Percentiles rank a stretch among this genome's conserved stretches.
Evolutionary conservation across 148 eudicot species (phyloP).

Genomic region (Dianthus caryophyllus): DNA sequence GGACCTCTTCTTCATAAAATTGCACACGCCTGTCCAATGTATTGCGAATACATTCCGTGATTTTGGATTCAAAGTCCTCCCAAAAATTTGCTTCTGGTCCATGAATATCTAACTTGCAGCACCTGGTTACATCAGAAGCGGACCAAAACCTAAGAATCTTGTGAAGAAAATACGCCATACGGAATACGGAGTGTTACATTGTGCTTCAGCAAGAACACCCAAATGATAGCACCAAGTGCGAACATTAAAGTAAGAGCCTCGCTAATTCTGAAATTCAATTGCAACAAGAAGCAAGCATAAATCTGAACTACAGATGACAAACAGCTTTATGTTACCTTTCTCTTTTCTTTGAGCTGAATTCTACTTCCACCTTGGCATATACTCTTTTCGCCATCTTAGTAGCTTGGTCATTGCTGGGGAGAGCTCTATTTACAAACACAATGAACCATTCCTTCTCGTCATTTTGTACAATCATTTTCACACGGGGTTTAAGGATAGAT

Average conservation of each 20-base stretch:
- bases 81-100: constrained; percentile 82
- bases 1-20: constrained; percentile 93
- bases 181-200: too few relatives aligned
- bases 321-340: constrained; percentile 53
- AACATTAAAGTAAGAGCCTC: neutral
- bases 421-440: constrained; percentile 86
- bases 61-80: constrained; percentile 86
- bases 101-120: constrained; percentile 83
- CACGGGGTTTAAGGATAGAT: constrained; percentile 83
- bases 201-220: neutral
- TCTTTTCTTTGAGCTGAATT: constrained; percentile 94
- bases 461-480: constrained; percentile 78
- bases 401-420: constrained; percentile 84
- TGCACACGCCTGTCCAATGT: constrained; percentile 84
- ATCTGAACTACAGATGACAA: neutral
- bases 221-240: neutral
- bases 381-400: constrained; percentile 92
- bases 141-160: neutral
- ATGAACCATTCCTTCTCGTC: constrained; percentile 97
- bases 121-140: constrained; percentile 37
- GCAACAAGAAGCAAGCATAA: neutral
- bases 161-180: neutral
- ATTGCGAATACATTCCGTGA: constrained; percentile 79
- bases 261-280: neutral
- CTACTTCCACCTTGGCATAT: constrained; percentile 88